Evolutionary conservation across 345 rosid genomes (phyloP).

Genomic region (Euphorbia peplus): DNA sequence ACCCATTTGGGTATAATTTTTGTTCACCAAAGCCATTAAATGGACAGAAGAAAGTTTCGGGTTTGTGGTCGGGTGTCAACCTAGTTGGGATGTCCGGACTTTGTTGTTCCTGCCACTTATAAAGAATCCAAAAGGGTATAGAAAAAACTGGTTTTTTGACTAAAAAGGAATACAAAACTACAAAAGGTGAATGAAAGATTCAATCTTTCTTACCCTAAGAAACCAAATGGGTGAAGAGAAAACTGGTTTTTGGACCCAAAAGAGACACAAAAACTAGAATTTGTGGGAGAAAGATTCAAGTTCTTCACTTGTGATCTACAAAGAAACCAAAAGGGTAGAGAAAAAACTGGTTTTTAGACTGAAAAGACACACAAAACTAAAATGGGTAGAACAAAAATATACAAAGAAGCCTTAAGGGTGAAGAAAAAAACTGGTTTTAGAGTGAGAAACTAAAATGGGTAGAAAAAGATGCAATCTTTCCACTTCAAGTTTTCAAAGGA

Average conservation of each 20-base stretch:
- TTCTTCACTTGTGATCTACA: not conserved
- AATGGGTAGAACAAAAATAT: too few relatives aligned
- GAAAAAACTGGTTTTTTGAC: not conserved
- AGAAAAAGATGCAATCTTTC: not conserved
- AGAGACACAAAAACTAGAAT: not conserved
- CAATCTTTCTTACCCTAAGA: not conserved
- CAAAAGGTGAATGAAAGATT: not conserved
- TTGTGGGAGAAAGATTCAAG: not conserved
- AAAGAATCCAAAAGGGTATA: not conserved
- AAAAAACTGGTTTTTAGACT: not conserved
- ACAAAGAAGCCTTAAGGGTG: too few relatives aligned
- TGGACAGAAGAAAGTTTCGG: constrained; percentile 5
- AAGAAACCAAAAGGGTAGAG: not conserved
- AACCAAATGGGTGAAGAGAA: not conserved
- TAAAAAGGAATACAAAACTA: not conserved
- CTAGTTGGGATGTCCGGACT: too few relatives aligned
- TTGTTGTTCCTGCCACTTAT: too few relatives aligned
- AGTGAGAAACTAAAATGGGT: not conserved
- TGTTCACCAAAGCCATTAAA: constrained; percentile 10
- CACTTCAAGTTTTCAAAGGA: not conserved
- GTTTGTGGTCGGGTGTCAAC: too few relatives aligned
- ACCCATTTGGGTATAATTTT: constrained; percentile 7
- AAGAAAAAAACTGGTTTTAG: too few relatives aligned
- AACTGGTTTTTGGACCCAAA: not conserved
- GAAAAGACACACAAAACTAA: not conserved